Percentiles rank a stretch among this genome's conserved stretches.
Conservation (phyloP, 2,329 filamentous ascomycete species). For the Trichothecium sympodiale region DNA sequence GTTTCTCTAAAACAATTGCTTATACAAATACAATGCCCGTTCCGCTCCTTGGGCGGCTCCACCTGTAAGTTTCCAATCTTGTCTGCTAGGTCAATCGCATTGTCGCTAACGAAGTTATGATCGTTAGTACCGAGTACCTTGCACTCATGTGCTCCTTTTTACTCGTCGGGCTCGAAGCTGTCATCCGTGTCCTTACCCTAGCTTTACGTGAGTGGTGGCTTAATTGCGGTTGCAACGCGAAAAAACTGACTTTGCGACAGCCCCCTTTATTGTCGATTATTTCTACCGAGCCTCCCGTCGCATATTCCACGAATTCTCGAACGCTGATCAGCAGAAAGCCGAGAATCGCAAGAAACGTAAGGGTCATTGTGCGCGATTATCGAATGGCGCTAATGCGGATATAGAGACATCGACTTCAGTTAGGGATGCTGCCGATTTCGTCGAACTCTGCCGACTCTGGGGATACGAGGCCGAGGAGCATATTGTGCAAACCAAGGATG, state of each 20-base stretch:
- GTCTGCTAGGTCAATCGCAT: background rate
- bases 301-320: conserved; percentile 69
- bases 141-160: conserved; percentile 75
- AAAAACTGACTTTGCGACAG: conserved; percentile 28
- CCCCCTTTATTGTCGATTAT: conserved; percentile 68
- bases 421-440: conserved; percentile 80
- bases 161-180: conserved; percentile 69
- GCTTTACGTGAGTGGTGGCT: conserved; percentile 71
- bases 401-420: conserved; percentile 62
- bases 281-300: conserved; percentile 74
- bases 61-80: conserved; percentile 29
- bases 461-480: conserved; percentile 95
- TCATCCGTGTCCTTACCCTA: conserved; percentile 78
- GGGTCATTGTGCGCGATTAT: conserved; percentile 9
- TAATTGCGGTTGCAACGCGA: too few species aligned
- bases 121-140: conserved; percentile 66
- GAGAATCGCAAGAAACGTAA: conserved; percentile 56
- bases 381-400: conserved; percentile 11
- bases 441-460: conserved; percentile 83
- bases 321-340: conserved; percentile 56
- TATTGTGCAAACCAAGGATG: conserved; percentile 87
- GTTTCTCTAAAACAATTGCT: too few species aligned
- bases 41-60: conserved; percentile 40
- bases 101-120: background rate
- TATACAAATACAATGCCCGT: conserved; percentile 30